Conservation (phyloP, 352 stramenopile genomes). For the Phytophthora macrochlamydospora region DNA sequence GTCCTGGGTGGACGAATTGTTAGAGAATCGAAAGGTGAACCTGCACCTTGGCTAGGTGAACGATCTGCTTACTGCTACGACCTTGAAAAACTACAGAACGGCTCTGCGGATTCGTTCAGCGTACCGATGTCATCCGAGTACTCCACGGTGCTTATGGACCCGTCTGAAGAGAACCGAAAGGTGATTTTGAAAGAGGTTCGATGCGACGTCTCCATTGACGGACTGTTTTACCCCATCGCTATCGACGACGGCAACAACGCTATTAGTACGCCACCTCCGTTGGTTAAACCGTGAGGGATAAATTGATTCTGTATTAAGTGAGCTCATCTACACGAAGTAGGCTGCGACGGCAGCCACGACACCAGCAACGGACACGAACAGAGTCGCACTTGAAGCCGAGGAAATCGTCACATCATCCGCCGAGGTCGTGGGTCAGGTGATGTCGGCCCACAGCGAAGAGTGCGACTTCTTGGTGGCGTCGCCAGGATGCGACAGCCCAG, state of each 20-base stretch:
- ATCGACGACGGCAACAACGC: conserved; percentile 1
- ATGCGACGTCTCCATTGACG: neutral
- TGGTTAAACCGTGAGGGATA: neutral
- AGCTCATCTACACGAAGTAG: too few species aligned
- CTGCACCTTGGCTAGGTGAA: neutral
- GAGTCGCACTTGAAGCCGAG: too few species aligned
- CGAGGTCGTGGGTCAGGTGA: too few species aligned
- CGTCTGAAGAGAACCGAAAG: neutral
- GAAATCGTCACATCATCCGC: too few species aligned
- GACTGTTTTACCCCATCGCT: neutral
- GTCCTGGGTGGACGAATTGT: neutral
- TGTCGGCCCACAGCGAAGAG: too few species aligned
- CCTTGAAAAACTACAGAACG: neutral
- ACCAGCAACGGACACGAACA: too few species aligned
- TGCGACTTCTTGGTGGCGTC: too few species aligned
- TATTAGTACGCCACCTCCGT: neutral
- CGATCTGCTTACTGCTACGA: neutral
- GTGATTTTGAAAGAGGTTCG: neutral
- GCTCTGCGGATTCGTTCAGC: conserved; percentile 1
- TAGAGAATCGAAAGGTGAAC: neutral
- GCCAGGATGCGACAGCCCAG: too few species aligned
- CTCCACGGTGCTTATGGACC: conserved; percentile 1
- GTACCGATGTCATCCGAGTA: conserved; percentile 3
- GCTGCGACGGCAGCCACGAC: too few species aligned
- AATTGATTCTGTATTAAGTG: neutral